These are phyloP conservation scores for Lavandula angustifolia DNA, from an alignment of 257 asterid genomes.

Conservation along the genomic window DNA sequence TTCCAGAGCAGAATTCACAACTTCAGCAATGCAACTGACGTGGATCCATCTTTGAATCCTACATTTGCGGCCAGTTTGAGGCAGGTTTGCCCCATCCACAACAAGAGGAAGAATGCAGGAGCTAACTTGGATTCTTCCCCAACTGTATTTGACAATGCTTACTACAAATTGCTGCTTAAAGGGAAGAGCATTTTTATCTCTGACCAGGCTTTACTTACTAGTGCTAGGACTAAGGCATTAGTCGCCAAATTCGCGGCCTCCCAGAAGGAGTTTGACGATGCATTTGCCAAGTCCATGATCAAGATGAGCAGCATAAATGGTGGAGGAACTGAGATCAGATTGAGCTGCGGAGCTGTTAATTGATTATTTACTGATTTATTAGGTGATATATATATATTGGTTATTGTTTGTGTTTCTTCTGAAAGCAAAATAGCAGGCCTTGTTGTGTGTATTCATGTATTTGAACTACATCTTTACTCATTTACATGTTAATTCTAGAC, in stretches of 20 bases:
- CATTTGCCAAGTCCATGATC: conserved; percentile 72
- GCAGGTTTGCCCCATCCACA: conserved; percentile 57
- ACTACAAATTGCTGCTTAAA: conserved; percentile 61
- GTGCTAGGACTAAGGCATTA: conserved; percentile 50
- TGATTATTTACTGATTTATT: neutral
- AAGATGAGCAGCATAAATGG: conserved; percentile 76
- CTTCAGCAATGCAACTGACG: conserved; percentile 45
- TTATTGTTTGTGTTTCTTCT: no score
- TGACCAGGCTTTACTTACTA: conserved; percentile 62
- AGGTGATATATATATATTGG: no score
- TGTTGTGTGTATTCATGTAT: no score
- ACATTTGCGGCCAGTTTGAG: conserved; percentile 62
- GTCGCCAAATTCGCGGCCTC: conserved; percentile 59
- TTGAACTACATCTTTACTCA: no score
- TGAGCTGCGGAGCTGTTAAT: conserved; percentile 52
- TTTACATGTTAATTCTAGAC: no score
- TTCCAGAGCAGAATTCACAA: conserved; percentile 86
- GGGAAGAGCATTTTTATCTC: conserved; percentile 73
- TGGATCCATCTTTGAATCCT: conserved; percentile 63
- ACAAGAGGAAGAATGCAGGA: conserved; percentile 67
- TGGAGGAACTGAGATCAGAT: conserved; percentile 60
- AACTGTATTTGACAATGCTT: conserved; percentile 61
- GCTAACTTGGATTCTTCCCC: conserved; percentile 57
- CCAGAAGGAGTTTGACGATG: conserved; percentile 49
- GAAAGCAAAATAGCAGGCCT: no score